Evolutionary conservation across 2,329 filamentous ascomycete species (phyloP).

Genomic region (Penicillium hesseltinei): DNA sequence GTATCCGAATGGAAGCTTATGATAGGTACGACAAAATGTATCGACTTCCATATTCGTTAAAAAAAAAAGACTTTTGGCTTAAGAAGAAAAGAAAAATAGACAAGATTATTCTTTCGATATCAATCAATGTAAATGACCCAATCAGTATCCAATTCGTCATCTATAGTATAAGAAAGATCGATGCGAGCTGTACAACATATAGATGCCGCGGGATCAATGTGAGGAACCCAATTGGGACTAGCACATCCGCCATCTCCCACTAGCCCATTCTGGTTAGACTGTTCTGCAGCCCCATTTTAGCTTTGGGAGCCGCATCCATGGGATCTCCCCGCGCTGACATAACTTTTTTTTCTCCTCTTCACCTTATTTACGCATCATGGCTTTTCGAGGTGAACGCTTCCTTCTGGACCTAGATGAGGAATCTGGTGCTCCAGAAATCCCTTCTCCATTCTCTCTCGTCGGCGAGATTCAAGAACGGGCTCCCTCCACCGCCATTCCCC

Average conservation of each 20-base stretch:
- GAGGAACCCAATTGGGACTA: conserved; percentile 20
- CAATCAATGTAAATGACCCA: background rate
- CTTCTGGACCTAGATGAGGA: conserved; percentile 58
- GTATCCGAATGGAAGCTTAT: background rate
- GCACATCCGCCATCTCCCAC: conserved; percentile 16
- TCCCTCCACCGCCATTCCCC: conserved; percentile 44
- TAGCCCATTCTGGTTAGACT: conserved; percentile 21
- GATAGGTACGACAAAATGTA: background rate
- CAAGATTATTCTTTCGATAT: too few species aligned
- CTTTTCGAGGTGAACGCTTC: conserved; percentile 60
- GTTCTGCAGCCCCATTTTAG: conserved; percentile 30
- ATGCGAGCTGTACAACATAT: conserved; percentile 4
- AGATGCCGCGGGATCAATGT: conserved; percentile 19
- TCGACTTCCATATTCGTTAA: background rate
- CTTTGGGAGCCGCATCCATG: conserved; percentile 38
- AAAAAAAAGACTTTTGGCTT: background rate
- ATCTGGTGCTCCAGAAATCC: conserved; percentile 18
- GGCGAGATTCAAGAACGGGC: conserved; percentile 78
- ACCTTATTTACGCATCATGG: conserved; percentile 37
- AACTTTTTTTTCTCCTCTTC: conserved; percentile 18
- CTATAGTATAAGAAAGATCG: background rate
- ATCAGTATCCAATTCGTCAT: background rate
- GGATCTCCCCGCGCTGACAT: conserved; percentile 30
- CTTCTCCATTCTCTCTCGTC: conserved; percentile 49
- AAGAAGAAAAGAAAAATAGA: too few species aligned